Evolutionary conservation across 176 grass and related monocot species (phyloP).

Genomic region (Panicum miliaceum): DNA sequence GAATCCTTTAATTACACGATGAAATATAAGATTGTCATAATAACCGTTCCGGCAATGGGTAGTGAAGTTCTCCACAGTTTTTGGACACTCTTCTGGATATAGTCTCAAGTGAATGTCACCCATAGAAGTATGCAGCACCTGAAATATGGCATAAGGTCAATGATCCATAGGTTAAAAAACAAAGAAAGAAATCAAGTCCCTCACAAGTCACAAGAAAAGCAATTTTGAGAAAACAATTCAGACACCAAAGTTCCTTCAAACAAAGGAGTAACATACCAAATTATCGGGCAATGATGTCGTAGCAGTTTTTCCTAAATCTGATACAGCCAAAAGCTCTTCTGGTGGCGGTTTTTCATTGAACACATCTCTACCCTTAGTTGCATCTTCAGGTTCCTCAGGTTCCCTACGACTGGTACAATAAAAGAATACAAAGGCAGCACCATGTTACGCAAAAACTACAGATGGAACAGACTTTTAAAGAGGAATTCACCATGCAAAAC

Average conservation of each 20-base stretch:
- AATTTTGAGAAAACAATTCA: neutral
- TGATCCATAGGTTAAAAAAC: neutral
- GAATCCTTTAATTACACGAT: slow-evolving; percentile 97
- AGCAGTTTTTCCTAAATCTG: slow-evolving; percentile 86
- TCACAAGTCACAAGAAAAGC: neutral
- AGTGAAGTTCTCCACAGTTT: slow-evolving; percentile 99
- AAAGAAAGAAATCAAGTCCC: neutral
- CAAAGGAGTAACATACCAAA: slow-evolving; percentile 52
- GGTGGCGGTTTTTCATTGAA: slow-evolving; percentile 97
- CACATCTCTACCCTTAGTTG: slow-evolving; percentile 97
- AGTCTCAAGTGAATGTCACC: slow-evolving; percentile 92
- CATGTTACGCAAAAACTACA: slow-evolving; percentile 30
- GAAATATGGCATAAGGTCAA: slow-evolving; percentile 42
- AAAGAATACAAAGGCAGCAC: neutral
- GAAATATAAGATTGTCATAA: slow-evolving; percentile 98
- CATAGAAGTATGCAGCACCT: slow-evolving; percentile 95
- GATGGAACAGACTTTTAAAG: slow-evolving; percentile 11
- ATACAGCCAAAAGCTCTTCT: slow-evolving; percentile 94
- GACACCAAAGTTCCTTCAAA: slow-evolving; percentile 5
- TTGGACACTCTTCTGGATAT: slow-evolving; percentile 98
- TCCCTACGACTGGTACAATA: slow-evolving; percentile 69
- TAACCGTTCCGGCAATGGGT: slow-evolving; percentile 97
- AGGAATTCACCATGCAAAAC: slow-evolving; percentile 17
- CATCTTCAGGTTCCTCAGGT: slow-evolving; percentile 97
- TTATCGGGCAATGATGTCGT: slow-evolving; percentile 94